Evolutionary conservation across 169 alveolate species (phyloP), one percentile per base, ranked within the genome.

Genomic region (Theileria parva): DNA sequence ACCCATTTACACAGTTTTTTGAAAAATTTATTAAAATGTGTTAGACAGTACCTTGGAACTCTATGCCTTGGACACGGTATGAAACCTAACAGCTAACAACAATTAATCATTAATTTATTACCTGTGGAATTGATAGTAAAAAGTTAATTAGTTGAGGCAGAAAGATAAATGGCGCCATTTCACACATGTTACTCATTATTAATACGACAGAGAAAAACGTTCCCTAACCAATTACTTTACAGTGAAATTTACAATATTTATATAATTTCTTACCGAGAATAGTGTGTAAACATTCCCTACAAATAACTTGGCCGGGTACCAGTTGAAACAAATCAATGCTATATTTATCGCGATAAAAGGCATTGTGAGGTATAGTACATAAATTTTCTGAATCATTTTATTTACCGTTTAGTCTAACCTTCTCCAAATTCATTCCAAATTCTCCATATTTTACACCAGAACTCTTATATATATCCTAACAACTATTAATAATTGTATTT

Each of bases 221-320:
- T 13, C 98, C 97, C 69, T 94, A 96, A 28, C 92, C 85, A 25
- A 44, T 15, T 5, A 32, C 3, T 44, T 44, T 44, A 44, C 2
- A 44, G 2, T 97, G 71, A 94, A 92, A 17, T 95, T 12, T 19
- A 23, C 30, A n/a, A 23, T 12, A 17, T 66, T 37, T 9, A 9
- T 9, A 2, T 12, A 5, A 5, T 30, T 3, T 87, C 95, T 91
- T 73, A 98, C 99, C 39, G 98, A 95, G 88, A 96, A 94, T 61
- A 94, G 94, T 32, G 98, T 93, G 88, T 85, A 97, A 13, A 97
- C 94, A 81, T 97, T 98, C 9, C 99, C 99, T n/a, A 96, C 97
- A 89, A 97, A 97, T n/a, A 95, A 95, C 77, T 93, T 53, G 19
- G 98, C 95, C 11, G 99, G 99, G 86, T 86, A 85, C 91, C 91